Evolutionary conservation across 495 filamentous ascomycete species (phyloP).

Genomic region (Penicillium desertorum): DNA sequence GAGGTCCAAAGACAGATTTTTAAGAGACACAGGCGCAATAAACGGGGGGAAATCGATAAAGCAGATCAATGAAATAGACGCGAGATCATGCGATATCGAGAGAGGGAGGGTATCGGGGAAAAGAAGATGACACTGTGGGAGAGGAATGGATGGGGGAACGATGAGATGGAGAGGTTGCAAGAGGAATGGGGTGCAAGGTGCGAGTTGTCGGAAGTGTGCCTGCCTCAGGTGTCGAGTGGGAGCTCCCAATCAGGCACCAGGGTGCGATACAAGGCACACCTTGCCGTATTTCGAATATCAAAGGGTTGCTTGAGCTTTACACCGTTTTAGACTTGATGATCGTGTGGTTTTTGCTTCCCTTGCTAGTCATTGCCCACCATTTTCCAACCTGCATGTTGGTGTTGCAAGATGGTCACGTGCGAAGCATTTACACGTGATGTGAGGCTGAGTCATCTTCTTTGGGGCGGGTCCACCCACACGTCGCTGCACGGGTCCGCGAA

Average conservation of each 20-base stretch:
- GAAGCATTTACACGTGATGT: background rate
- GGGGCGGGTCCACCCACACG: background rate
- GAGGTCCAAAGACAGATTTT: slow-evolving; percentile 46
- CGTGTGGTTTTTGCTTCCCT: background rate
- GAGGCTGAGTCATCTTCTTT: background rate
- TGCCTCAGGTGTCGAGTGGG: slow-evolving; percentile 28
- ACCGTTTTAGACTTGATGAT: background rate
- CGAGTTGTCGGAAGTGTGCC: slow-evolving; percentile 29
- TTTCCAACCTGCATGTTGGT: background rate
- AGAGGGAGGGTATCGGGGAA: slow-evolving; percentile 13
- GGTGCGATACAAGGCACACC: background rate
- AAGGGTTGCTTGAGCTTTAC: background rate
- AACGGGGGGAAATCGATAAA: slow-evolving; percentile 18
- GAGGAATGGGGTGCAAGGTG: slow-evolving; percentile 32
- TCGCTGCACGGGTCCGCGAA: background rate
- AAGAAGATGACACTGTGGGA: slow-evolving; percentile 25
- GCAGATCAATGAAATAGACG: slow-evolving; percentile 22
- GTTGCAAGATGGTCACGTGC: background rate
- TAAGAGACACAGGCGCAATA: slow-evolving; percentile 34
- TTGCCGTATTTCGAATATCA: background rate
- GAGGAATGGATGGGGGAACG: slow-evolving; percentile 25
- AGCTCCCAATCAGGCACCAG: slow-evolving; percentile 21
- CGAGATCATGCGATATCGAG: slow-evolving; percentile 15
- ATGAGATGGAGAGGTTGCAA: slow-evolving; percentile 26
- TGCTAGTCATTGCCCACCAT: background rate